Base-by-base conservation (phyloP, 225 moss, liverwort and hornwort species). In the Pleurozium schreberi region DNA sequence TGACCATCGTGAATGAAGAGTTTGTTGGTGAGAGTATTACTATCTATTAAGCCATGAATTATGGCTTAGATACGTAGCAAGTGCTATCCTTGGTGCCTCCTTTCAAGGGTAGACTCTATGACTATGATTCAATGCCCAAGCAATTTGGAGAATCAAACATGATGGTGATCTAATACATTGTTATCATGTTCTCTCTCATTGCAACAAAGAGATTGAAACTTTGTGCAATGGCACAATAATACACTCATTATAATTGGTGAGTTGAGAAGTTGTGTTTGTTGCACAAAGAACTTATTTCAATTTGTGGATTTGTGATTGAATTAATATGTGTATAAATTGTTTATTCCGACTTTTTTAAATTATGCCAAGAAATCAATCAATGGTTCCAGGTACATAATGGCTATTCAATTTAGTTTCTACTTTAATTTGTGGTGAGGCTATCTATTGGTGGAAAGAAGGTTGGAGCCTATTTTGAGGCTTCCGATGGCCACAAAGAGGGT, bases 101-200 rank as follows among this genome's bases (percentile, higher is more conserved):
- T 50, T 34, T 75, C 0, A 0, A 0, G 19, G 1, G 33, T 33
- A 43, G 16, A 17, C 3, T 71, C 2, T 18, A 19, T 33, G 5
- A 52, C 8, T 75, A n/a, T n/a, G n/a, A n/a, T n/a, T n/a, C n/a
- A n/a, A n/a, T n/a, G n/a, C 5, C 36, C 14, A 36, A 76, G 21
- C 9, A 53, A 23, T 76, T 76, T 0, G 0, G 8, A 14, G 0
- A 36, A 38, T 36, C 1, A 36, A 0, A 53, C 10, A 53, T 6
- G 20, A 8, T 53, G 8, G 2, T 33, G 9, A 36, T 52, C 22
- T 23, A 53, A 19, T 36, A 52, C 14, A 2, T 14, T 0, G 3
- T 60, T 26, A 12, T n/a, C 40, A 53, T 3, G 2, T 28, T 10
- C 0, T 19, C 26, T 58, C 18, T 58, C 2, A 0, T 58, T 58